Base-by-base conservation (phyloP, 805 yeast genomes). In the Ogataea wickerhamii region DNA sequence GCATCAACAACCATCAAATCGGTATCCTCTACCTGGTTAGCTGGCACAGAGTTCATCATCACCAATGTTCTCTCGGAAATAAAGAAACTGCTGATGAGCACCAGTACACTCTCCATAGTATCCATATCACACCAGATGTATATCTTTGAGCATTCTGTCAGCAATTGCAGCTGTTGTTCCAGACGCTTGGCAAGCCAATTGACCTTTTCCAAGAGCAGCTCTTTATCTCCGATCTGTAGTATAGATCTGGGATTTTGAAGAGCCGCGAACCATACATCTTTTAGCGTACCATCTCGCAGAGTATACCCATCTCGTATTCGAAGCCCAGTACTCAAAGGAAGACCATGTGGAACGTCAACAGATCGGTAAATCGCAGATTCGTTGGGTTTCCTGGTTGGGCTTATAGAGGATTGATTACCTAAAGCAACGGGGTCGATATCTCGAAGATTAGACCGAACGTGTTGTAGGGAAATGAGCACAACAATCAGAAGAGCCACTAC, bases 281-380 rank as follows among this genome's bases (percentile, higher is more conserved):
- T 71, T 41, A 87, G 56, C 48, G 76, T 80, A 3, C 96, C 96
- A 56, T 84, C 82, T 49, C 95, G 68, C 17, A 82, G 55, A 45
- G 73, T 74, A 56, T 81, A 83, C 24, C 76, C 79, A 18, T 73
- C 68, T 29, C 86, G 70, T 18, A 88, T 72, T 32, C 77, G 76
- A 38, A 85, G 61, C 0, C 94, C 94, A 2, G 84, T 73, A 17
- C 81, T 68, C 39, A 88, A 66, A 0, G 85, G 82, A 41, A 75
- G 56, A 4, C 87, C 85, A 54, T 76, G 79, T 17, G 89, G 93
- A 22, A 84, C 76, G 48, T 82, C 78, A 32, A 78, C 77, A 35
- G 87, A 82, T 45, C 93, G 72, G 58, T 84, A 80, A 8, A 84
- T 67, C 0, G 95, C 89, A 12, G 89, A 75, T 56, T 88, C 95